Base-by-base conservation (phyloP, 163 green algal species). In the Picocystis sp. region DNA sequence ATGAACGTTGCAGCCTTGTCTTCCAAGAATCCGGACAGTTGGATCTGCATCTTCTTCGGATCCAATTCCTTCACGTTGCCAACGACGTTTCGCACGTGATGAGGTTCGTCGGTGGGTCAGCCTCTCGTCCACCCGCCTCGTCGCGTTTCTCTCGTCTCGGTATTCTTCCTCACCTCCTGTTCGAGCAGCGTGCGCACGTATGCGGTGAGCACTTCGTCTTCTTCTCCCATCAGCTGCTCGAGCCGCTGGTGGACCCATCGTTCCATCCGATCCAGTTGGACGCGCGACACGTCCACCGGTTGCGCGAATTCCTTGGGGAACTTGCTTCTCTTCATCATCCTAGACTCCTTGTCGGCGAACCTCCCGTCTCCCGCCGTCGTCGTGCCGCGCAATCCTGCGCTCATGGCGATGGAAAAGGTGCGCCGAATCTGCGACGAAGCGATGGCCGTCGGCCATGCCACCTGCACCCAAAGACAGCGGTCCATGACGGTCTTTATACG, bases 1-100 rank as follows among this genome's bases (percentile, higher is more conserved):
- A 89, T 89, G 64, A 97, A 97, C 1, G 86, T 61, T 22, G 53
- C 73, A 17, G 89, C 93, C 60, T 96, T 92, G 59, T 90, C 87
- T 63, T 97, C 89, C 50, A 97, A 69, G 64, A 96, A 97, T 1
- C 81, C 82, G 2, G 81, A 77, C 14, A 97, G 54, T 50, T 82
- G 80, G 44, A 95, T 83, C 55, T 95, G 82, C 55, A 96, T 70
- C 47, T 75, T 57, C 50, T 84, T 82, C 2, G 80, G 73, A 45
- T 88, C 74, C 22, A 82, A 44, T 3, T 58, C 49, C 65, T 81
- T 56, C 45, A 53, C 23, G 9, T n/a, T 8, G 9, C 8, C 46
- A 1, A 11, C 19, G 42, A 21, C 52, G 56, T 42, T 22, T 22
- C 45, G 12, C 11, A 21, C 17, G 29, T n/a, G 23, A 47, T 12